phyloP scores from a whole-genome alignment of 2,329 filamentous ascomycete species.

The Niveomyces coronatus region DNA sequence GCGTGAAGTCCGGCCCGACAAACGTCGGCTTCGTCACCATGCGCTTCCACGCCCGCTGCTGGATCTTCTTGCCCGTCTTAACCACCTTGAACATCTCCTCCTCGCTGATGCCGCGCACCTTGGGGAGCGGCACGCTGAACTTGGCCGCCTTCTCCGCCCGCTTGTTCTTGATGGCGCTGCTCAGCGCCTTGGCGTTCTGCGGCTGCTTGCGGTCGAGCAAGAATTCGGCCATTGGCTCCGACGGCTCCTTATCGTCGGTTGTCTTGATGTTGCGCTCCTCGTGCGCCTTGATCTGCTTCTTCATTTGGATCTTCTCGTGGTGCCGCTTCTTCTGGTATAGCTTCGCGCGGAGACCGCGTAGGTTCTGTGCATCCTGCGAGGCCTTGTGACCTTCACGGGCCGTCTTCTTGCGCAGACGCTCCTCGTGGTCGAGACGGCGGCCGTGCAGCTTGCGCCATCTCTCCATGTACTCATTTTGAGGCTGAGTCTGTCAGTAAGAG shows the following conservation, averaged over 20 bases:
- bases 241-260: constrained; percentile 65
- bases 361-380: constrained; percentile 84
- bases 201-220: constrained; percentile 72
- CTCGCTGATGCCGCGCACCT: constrained; percentile 82
- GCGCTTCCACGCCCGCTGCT: constrained; percentile 72
- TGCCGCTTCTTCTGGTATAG: constrained; percentile 86
- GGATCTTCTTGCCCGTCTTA: constrained; percentile 89
- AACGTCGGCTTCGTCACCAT: constrained; percentile 58
- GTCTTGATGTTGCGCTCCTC: constrained; percentile 96
- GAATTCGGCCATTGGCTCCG: constrained; percentile 80
- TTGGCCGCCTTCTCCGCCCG: constrained; percentile 86
- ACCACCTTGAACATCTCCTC: constrained; percentile 98
- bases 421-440: constrained; percentile 64
- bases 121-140: constrained; percentile 85
- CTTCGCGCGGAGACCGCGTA: constrained; percentile 86
- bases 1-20: constrained; percentile 82
- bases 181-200: constrained; percentile 56
- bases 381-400: constrained; percentile 85
- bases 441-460: constrained; percentile 48
- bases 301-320: constrained; percentile 98
- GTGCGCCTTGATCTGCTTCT: constrained; percentile 86
- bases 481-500: constrained; percentile 34
- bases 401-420: constrained; percentile 74
- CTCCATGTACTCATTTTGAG: constrained; percentile 66
- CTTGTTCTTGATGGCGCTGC: constrained; percentile 90